Evolutionary conservation across 1,284 basidiomycete genomes (phyloP), one percentile per base, ranked within the genome.

Genomic region (Ustilago shanxiensis): DNA sequence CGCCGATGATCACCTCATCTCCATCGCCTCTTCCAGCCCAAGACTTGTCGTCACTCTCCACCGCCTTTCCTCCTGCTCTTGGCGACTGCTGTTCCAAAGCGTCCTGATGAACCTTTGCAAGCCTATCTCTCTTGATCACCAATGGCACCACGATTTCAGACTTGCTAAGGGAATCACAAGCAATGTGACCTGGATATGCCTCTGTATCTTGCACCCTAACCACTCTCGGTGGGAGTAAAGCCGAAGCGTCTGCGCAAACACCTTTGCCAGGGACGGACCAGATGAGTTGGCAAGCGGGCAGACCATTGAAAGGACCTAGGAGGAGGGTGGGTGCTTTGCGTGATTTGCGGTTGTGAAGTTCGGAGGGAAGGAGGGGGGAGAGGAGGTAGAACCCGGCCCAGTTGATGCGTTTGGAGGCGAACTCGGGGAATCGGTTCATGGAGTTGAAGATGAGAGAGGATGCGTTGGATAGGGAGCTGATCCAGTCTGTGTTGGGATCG

Each of bases 381-480:
- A 86, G 72, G 9, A 87, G 66, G 74, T 87, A 87, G 81, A 87
- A 87, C n/a, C 87, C 87, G 1, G 84, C 83, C 84, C 84, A 86
- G 66, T 86, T 86, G 57, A 86, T 39, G 9, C 62, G 66, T 63
- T 85, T 84, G 2, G 69, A 56, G n/a, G 29, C 24, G 80, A 82
- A 82, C 2, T 57, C 66, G 0, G 66, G 55, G 64, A 79, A 85
- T 14, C 72, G 75, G 66, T 86, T 86, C 66, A 86, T 71, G 5
- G 79, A 67, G 64, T 75, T 63, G 63, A 83, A 85, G 53, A 86
- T 63, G 35, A 86, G 50, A 0, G 83, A 80, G 7, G 75, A 66
- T 2, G 81, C 83, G 54, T 86, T 86, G 31, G 83, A 80, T 22
- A 86, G 79, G 51, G 84, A 77, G 1, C 72, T 72, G 47, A 86